Base-by-base conservation (phyloP, 768 basidiomycete genomes). In the Solioccasus polychromus region DNA sequence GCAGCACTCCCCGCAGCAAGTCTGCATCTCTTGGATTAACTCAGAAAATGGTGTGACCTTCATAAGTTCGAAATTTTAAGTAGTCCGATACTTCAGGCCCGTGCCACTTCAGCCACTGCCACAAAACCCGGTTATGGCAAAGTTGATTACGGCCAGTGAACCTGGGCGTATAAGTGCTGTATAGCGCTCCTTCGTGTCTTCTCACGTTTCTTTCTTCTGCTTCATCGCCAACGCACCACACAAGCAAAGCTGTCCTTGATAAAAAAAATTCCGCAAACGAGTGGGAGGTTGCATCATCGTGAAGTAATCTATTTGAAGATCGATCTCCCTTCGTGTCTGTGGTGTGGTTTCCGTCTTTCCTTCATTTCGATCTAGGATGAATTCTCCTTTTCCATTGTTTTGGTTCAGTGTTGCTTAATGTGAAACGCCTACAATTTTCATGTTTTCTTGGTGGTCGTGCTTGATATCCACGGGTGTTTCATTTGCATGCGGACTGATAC, bases 201-300 rank as follows among this genome's bases (percentile, higher is more conserved):
- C 58, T 51, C 58, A 60, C 58, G 52, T 47, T 44, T 17, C 46
- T 34, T 23, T 45, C 26, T 31, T 35, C 50, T 44, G 22, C 44
- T 50, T 35, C 53, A 38, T 47, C 51, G 9, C 39, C n/a, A 47
- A 44, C 35, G 20, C 25, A n/a, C 46, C 31, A 39, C 38, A 40
- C 32, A 48, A 38, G 42, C 52, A 44, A 35, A 36, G 37, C 48
- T 36, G 22, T 35, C 35, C 28, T 18, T 50, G 45, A 59, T 55
- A 22, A 31, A 47, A 40, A 45, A 45, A 12, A n/a, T n/a, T 18
- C 7, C 11, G 26, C n/a, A 47, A 26, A 35, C 53, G 30, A 40
- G 50, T 40, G 45, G 44, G 35, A 29, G 24, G 4, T 53, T 44
- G 35, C 42, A 39, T 53, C 39, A 15, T 47, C 43, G 30, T 46